These are phyloP conservation scores for Lichtheimia hyalospora DNA, from an alignment of 371 early-diverging fungal genomes.

Conservation along the genomic window DNA sequence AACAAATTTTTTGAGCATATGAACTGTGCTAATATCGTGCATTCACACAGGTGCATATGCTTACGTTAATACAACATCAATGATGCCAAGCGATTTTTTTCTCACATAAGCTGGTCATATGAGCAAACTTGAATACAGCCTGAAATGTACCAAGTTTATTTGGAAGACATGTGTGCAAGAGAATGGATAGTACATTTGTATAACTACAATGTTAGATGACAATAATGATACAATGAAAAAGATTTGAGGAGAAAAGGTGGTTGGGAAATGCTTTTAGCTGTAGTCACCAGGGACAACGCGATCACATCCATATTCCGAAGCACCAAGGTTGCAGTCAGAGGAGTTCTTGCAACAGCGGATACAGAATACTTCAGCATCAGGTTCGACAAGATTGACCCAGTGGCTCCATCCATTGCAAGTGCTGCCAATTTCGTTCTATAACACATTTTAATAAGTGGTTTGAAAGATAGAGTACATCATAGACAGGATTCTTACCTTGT, in stretches of 20 bases:
- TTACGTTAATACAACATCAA: too few species aligned
- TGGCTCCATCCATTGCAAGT: constrained; percentile 28
- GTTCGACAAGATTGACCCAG: constrained; percentile 46
- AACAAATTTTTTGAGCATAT: too few species aligned
- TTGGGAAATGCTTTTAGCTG: constrained; percentile 3
- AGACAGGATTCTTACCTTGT: constrained; percentile 3
- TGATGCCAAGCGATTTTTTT: too few species aligned
- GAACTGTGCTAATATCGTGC: too few species aligned
- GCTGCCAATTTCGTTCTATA: constrained; percentile 19
- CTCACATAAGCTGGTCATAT: too few species aligned
- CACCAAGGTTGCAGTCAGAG: constrained; percentile 26
- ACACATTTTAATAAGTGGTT: neutral
- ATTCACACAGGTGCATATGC: too few species aligned
- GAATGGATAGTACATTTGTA: neutral
- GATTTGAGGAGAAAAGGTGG: neutral
- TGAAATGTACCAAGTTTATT: too few species aligned
- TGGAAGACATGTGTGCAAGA: too few species aligned
- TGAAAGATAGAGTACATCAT: neutral
- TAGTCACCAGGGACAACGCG: constrained; percentile 38
- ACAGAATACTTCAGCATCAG: constrained; percentile 31
- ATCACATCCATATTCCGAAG: constrained; percentile 33
- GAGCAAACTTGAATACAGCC: too few species aligned
- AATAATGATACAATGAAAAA: neutral
- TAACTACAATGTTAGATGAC: neutral
- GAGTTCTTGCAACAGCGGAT: constrained; percentile 44